Evolutionary conservation across 2,329 filamentous ascomycete genomes (phyloP).

Genomic region (Fusarium tjaetaba): DNA sequence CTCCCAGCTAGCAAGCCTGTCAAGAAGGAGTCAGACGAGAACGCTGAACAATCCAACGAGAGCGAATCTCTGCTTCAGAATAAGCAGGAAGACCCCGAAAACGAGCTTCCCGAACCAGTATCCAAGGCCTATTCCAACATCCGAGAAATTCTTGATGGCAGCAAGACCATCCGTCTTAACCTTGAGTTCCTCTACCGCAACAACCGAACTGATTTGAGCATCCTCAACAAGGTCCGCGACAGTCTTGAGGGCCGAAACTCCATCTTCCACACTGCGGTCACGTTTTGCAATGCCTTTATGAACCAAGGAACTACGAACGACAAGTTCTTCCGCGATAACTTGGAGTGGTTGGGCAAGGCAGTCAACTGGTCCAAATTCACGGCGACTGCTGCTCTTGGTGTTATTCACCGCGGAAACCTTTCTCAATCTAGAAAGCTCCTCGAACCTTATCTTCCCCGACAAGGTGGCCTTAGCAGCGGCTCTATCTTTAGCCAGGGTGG

Average conservation of each 20-base stretch:
- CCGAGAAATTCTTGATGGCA: conserved; percentile 80
- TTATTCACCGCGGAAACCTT: conserved; percentile 95
- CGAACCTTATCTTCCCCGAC: conserved; percentile 90
- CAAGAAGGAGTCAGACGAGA: conserved; percentile 56
- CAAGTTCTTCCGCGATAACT: conserved; percentile 97
- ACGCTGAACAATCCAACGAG: conserved; percentile 56
- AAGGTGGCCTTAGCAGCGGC: conserved; percentile 76
- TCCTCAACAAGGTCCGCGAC: conserved; percentile 96
- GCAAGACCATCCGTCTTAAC: conserved; percentile 93
- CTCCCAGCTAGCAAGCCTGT: conserved; percentile 67
- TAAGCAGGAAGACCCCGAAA: conserved; percentile 65
- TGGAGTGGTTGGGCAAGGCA: conserved; percentile 97
- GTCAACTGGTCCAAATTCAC: conserved; percentile 99
- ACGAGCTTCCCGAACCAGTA: conserved; percentile 60
- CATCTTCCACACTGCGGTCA: conserved; percentile 97
- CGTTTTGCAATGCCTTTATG: conserved; percentile 99
- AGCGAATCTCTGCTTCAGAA: conserved; percentile 60
- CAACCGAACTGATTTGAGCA: conserved; percentile 90
- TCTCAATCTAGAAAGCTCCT: conserved; percentile 92
- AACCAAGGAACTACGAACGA: conserved; percentile 98
- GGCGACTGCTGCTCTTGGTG: conserved; percentile 92
- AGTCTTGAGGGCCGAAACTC: conserved; percentile 96
- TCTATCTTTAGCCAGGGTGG: conserved; percentile 97
- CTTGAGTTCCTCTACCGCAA: conserved; percentile 96
- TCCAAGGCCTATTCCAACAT: conserved; percentile 70